These are phyloP conservation scores for Trypanosoma melophagium DNA, from an alignment of 208 protist genomes.

Conservation along the genomic window DNA sequence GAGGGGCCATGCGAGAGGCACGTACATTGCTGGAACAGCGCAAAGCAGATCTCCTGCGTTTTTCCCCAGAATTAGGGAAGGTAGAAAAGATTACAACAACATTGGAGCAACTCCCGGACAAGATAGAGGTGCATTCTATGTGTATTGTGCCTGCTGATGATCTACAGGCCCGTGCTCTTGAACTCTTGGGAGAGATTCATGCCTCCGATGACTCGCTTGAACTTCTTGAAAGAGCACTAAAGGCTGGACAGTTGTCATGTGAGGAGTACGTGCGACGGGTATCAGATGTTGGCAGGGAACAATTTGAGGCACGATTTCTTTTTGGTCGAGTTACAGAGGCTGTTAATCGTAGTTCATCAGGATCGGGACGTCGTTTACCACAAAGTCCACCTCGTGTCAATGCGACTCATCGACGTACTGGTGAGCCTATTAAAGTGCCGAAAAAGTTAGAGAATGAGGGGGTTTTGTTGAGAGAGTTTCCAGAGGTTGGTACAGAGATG, in stretches of 20 bases:
- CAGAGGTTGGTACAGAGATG: constrained; percentile 47
- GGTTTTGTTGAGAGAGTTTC: constrained; percentile 55
- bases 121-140: constrained; percentile 57
- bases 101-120: constrained; percentile 44
- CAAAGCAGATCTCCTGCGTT: constrained; percentile 51
- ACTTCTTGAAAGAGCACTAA: constrained; percentile 68
- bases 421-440: neutral
- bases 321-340: constrained; percentile 40
- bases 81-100: constrained; percentile 40
- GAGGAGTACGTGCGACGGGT: constrained; percentile 83
- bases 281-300: constrained; percentile 65
- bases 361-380: neutral
- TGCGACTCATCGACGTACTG: neutral
- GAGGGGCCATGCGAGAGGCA: constrained; percentile 52
- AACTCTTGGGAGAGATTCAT: constrained; percentile 75
- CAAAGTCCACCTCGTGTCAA: constrained; percentile 25
- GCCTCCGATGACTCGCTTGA: constrained; percentile 62
- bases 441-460: constrained; percentile 21
- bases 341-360: neutral
- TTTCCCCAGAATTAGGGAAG: constrained; percentile 47
- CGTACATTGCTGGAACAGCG: constrained; percentile 41
- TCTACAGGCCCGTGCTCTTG: constrained; percentile 58
- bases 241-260: constrained; percentile 53
- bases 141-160: constrained; percentile 58
- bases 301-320: constrained; percentile 75